phyloP scores from a whole-genome alignment of 164 flowering plant species.

The Houttuynia cordata region DNA sequence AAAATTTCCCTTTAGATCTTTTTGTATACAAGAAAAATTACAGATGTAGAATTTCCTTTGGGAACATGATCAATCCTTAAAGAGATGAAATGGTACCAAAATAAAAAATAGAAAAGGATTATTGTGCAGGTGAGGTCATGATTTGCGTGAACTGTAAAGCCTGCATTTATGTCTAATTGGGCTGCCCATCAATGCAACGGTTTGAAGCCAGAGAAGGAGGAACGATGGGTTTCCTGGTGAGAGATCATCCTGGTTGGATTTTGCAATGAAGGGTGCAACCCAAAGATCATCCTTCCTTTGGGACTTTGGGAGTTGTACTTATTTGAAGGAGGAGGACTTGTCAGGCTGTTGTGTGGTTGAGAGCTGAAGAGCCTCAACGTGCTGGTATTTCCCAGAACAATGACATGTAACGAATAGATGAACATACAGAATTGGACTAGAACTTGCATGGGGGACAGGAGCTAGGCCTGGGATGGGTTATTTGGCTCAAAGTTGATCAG shows the following conservation, averaged over 20 bases:
- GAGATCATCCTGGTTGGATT: slow-evolving; percentile 2
- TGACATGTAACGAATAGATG: not conserved
- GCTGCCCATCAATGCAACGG: not conserved
- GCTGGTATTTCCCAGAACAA: not conserved
- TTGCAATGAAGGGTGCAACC: not conserved
- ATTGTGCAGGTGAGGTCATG: not conserved
- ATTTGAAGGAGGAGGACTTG: not conserved
- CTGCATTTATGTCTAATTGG: not conserved
- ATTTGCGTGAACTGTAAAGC: not conserved
- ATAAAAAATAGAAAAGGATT: too few relatives aligned
- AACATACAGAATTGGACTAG: not conserved
- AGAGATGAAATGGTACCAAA: too few relatives aligned
- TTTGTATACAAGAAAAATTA: too few relatives aligned
- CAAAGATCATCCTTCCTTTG: not conserved
- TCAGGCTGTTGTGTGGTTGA: slow-evolving; percentile 6
- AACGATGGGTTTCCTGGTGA: not conserved
- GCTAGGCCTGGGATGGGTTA: not conserved
- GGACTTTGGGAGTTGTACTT: not conserved
- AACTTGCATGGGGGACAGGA: slow-evolving; percentile 5
- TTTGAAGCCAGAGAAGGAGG: not conserved
- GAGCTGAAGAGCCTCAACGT: not conserved
- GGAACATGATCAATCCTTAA: too few relatives aligned
- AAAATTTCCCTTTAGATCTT: too few relatives aligned
- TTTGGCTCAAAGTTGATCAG: not conserved
- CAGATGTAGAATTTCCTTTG: too few relatives aligned